phyloP scores from a whole-genome alignment of 768 basidiomycete genomes.

The Hirschioporus abietinus region DNA sequence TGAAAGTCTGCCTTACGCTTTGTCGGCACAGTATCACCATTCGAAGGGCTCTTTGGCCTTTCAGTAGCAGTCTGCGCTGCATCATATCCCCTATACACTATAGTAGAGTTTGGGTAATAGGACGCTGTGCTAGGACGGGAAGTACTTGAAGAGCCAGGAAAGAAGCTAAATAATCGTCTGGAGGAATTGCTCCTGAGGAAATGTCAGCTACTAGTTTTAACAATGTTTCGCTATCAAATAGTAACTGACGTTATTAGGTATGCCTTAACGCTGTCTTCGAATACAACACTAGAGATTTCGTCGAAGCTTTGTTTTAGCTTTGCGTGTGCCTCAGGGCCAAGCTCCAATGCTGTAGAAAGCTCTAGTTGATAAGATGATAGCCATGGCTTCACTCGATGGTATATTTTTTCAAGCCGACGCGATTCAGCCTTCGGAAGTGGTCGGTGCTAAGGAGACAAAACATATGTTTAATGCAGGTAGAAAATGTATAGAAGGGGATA shows the following conservation, averaged over 20 bases:
- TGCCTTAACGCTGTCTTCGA: slow-evolving; percentile 31
- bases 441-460: slow-evolving; percentile 17
- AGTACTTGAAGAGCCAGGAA: background rate
- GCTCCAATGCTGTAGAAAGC: slow-evolving; percentile 29
- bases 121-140: slow-evolving; percentile 5
- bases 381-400: slow-evolving; percentile 29
- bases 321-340: slow-evolving; percentile 29
- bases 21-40: background rate
- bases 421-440: slow-evolving; percentile 33
- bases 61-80: slow-evolving; percentile 19
- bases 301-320: slow-evolving; percentile 25
- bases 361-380: slow-evolving; percentile 32
- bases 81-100: slow-evolving; percentile 29
- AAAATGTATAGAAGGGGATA: background rate
- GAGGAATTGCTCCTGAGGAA: background rate
- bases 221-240: background rate
- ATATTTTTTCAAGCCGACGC: slow-evolving; percentile 30
- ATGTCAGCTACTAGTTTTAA: background rate
- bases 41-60: slow-evolving; percentile 6
- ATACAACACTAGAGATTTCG: slow-evolving; percentile 26
- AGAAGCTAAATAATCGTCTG: slow-evolving; percentile 1
- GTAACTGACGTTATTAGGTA: slow-evolving; percentile 26
- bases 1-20: background rate
- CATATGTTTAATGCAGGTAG: no score
- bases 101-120: slow-evolving; percentile 9